A percentile compares a stretch with the other conserved stretches of the same genome.
phyloP scores from a whole-genome alignment of 768 basidiomycete species.

The Tremella mesenterica region DNA sequence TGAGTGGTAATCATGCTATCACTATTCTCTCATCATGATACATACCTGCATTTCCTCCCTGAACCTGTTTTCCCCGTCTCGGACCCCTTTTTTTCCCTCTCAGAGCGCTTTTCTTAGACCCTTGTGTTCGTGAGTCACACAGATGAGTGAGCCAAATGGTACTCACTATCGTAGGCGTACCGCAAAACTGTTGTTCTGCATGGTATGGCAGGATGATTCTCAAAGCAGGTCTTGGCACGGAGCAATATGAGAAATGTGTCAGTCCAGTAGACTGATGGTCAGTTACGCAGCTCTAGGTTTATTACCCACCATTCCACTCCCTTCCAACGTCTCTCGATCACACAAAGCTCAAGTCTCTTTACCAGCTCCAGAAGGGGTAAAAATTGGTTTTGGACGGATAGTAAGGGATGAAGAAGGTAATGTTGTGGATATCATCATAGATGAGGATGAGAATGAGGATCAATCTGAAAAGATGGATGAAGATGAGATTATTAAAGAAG shows the following conservation, averaged over 20 bases:
- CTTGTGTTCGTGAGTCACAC: too few relatives aligned
- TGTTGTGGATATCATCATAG: constrained; percentile 60
- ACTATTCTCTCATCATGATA: neutral
- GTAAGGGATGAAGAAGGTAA: constrained; percentile 70
- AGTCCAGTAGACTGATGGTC: constrained; percentile 1
- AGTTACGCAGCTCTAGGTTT: constrained; percentile 44
- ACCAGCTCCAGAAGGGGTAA: constrained; percentile 21
- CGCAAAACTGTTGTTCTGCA: neutral
- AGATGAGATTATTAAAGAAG: constrained; percentile 13
- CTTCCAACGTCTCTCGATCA: constrained; percentile 18
- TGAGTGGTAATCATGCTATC: constrained; percentile 47
- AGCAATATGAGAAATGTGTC: too few relatives aligned
- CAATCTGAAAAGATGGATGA: constrained; percentile 21
- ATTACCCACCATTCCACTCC: constrained; percentile 36
- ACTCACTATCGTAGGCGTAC: neutral
- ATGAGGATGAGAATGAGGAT: constrained; percentile 51
- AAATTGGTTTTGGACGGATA: constrained; percentile 65
- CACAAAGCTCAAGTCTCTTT: constrained; percentile 23
- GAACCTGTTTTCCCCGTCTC: neutral
- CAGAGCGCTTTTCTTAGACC: neutral
- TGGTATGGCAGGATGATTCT: neutral
- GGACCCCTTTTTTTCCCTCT: neutral
- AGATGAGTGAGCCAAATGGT: neutral
- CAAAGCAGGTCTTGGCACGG: too few relatives aligned
- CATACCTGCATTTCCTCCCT: neutral